Conservation (phyloP, 345 rosid species). For the Corchorus capsularis region DNA sequence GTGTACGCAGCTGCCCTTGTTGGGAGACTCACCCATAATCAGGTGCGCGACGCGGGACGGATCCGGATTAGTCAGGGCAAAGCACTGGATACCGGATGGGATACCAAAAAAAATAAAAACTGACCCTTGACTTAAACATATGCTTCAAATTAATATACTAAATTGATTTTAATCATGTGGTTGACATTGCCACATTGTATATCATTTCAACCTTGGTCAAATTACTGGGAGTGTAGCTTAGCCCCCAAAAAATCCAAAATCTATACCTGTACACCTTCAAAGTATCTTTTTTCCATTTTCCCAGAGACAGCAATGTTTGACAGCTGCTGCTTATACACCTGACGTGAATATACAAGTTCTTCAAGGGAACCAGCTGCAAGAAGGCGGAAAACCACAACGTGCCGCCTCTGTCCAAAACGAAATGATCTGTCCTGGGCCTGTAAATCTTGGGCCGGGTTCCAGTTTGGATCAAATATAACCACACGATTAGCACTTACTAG, state of each 20-base stretch:
- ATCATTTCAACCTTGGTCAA: not conserved
- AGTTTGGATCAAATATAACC: slow-evolving; percentile 93
- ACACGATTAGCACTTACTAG: slow-evolving; percentile 95
- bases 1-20: no score
- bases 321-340: slow-evolving; percentile 94
- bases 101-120: no score
- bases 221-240: not conserved
- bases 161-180: not conserved
- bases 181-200: not conserved
- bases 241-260: not conserved
- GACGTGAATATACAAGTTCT: slow-evolving; percentile 85
- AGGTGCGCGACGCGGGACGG: no score
- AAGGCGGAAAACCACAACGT: slow-evolving; percentile 89
- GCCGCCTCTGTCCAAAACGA: slow-evolving; percentile 93
- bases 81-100: no score
- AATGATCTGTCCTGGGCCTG: slow-evolving; percentile 97
- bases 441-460: slow-evolving; percentile 96
- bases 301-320: slow-evolving; percentile 96
- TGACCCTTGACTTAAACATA: not conserved
- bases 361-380: slow-evolving; percentile 98
- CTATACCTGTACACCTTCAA: slow-evolving; percentile 95
- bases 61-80: no score
- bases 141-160: not conserved
- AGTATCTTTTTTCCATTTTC: slow-evolving; percentile 89
- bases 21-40: no score